Conservation (phyloP, 345 rosid genomes). For the Noccaea caerulescens region DNA sequence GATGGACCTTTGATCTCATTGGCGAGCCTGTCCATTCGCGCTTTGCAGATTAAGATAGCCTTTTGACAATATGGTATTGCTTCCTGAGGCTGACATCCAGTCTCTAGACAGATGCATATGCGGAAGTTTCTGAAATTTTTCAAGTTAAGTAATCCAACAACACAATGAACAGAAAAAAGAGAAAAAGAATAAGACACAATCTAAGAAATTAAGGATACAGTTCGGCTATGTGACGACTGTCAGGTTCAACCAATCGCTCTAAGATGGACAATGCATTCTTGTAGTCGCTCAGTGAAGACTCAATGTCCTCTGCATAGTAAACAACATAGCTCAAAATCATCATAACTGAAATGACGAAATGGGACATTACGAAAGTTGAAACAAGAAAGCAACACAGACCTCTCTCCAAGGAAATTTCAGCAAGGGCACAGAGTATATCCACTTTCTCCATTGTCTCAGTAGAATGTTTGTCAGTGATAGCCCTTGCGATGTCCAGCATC, state of each 20-base stretch:
- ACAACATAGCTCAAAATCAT: constrained; percentile 12
- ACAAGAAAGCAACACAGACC: constrained; percentile 50
- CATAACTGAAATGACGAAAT: background rate
- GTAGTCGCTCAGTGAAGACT: constrained; percentile 88
- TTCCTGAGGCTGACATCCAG: constrained; percentile 76
- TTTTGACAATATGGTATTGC: constrained; percentile 81
- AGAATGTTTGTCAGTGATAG: constrained; percentile 68
- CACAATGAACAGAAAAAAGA: background rate
- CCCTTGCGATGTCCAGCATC: constrained; percentile 91
- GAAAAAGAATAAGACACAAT: background rate
- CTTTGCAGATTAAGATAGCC: constrained; percentile 79
- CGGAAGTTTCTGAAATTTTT: constrained; percentile 71
- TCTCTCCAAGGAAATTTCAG: constrained; percentile 90
- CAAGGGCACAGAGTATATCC: constrained; percentile 76
- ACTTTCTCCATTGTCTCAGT: constrained; percentile 82
- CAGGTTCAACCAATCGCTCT: constrained; percentile 83
- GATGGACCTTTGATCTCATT: constrained; percentile 59
- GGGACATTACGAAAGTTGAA: background rate
- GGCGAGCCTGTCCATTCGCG: constrained; percentile 59
- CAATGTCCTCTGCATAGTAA: constrained; percentile 75
- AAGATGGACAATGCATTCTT: constrained; percentile 71
- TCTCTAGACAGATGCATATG: constrained; percentile 82
- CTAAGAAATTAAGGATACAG: constrained; percentile 66
- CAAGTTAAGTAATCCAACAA: constrained; percentile 51
- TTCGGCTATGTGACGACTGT: constrained; percentile 82